phyloP scores from a whole-genome alignment of 2,329 filamentous ascomycete species.

The Amesomyces nigricolor region DNA sequence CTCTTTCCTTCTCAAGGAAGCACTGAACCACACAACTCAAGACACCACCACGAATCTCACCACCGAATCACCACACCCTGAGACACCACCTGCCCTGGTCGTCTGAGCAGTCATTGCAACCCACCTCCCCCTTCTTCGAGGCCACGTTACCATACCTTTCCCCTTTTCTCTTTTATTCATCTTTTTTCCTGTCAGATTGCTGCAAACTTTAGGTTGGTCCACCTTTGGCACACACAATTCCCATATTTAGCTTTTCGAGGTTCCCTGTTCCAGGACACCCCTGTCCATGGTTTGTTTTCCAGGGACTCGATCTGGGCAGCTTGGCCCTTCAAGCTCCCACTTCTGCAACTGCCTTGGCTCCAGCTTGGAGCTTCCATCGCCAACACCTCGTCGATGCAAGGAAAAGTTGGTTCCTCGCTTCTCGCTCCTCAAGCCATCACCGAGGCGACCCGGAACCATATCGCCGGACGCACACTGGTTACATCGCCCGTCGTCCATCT shows the following conservation, averaged over 20 bases:
- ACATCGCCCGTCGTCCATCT: not conserved
- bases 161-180: not conserved
- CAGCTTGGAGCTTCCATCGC: too few relatives aligned
- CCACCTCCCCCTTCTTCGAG: not conserved
- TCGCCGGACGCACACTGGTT: not conserved
- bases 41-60: too few relatives aligned
- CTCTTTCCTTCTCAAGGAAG: not conserved
- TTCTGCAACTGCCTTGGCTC: too few relatives aligned
- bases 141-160: too few relatives aligned
- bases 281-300: constrained; percentile 1
- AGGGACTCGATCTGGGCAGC: not conserved
- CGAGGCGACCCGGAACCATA: not conserved
- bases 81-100: not conserved
- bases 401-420: not conserved
- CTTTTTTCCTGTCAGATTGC: not conserved
- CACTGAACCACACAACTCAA: too few relatives aligned
- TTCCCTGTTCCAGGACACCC: not conserved
- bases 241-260: constrained; percentile 6
- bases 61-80: too few relatives aligned
- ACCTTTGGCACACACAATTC: not conserved
- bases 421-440: not conserved
- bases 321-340: not conserved
- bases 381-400: too few relatives aligned
- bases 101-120: not conserved
- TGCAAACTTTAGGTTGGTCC: too few relatives aligned